Conservation (phyloP, 768 basidiomycete species). For the Sarcomyxa edulis region DNA sequence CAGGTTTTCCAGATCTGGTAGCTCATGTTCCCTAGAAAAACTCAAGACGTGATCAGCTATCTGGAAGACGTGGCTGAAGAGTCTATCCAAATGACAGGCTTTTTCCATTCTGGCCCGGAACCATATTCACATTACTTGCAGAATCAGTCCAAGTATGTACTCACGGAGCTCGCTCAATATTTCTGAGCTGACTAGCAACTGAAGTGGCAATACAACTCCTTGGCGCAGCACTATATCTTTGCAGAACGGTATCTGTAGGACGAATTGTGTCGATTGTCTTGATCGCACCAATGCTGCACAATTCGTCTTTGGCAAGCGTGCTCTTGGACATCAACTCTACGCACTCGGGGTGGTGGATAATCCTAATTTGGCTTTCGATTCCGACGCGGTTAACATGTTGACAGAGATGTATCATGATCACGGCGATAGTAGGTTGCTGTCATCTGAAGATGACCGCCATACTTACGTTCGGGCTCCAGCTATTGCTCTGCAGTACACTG, state of each 20-base stretch:
- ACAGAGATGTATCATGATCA: conserved; percentile 99
- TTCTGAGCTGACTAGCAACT: neutral
- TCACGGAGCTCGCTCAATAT: neutral
- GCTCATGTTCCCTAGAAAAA: conserved; percentile 53
- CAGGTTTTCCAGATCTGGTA: neutral
- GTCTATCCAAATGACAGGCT: conserved; percentile 83
- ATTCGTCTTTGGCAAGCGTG: conserved; percentile 94
- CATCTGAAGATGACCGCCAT: neutral
- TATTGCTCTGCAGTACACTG: conserved; percentile 93
- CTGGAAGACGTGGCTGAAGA: conserved; percentile 95
- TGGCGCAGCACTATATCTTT: conserved; percentile 71
- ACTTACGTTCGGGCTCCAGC: conserved; percentile 36
- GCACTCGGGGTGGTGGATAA: conserved; percentile 85
- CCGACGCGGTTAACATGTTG: conserved; percentile 92
- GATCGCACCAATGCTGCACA: conserved; percentile 96
- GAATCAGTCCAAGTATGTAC: conserved; percentile 33
- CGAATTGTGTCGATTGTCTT: conserved; percentile 95
- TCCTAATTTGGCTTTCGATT: conserved; percentile 86
- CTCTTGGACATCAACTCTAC: conserved; percentile 91
- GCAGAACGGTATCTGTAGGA: conserved; percentile 90
- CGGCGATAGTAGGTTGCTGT: conserved; percentile 75
- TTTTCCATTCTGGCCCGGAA: conserved; percentile 93
- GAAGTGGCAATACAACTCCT: conserved; percentile 22
- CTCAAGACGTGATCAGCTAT: conserved; percentile 92
- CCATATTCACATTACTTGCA: conserved; percentile 69